These are phyloP conservation scores for Parmales sp. DNA, from an alignment of 108 stramenopile genomes.

Conservation along the genomic window DNA sequence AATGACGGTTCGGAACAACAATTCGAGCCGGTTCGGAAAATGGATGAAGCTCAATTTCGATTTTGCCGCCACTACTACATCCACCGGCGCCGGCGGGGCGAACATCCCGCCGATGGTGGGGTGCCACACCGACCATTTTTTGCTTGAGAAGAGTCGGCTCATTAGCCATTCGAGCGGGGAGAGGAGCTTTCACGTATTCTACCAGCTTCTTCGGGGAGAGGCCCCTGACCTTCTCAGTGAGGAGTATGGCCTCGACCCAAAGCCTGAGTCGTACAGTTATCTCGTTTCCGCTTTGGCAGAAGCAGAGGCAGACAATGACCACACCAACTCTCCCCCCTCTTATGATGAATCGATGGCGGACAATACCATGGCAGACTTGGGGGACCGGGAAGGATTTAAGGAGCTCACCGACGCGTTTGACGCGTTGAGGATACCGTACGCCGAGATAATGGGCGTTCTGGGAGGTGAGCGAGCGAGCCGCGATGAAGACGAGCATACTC, in stretches of 20 bases:
- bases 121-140: conserved; percentile 5
- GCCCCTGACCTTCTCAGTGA: no score
- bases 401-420: not conserved
- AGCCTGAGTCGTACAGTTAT: no score
- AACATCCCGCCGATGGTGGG: not conserved
- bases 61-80: no score
- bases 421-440: not conserved
- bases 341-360: no score
- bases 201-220: conserved; percentile 25
- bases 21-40: conserved; percentile 63
- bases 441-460: no score
- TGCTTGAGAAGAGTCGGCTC: conserved; percentile 15
- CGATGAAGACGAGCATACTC: no score
- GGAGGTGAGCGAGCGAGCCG: no score
- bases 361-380: no score
- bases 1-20: conserved; percentile 70
- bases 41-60: conserved; percentile 43
- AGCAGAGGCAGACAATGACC: no score
- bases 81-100: not conserved
- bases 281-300: no score
- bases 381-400: not conserved
- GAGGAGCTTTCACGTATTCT: conserved; percentile 38
- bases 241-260: no score
- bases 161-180: conserved; percentile 23
- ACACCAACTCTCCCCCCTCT: no score